Evolutionary conservation across 2,329 filamentous ascomycete genomes (phyloP), one percentile per base, ranked within the genome.

Genomic region (Pseudogymnoascus sp.): DNA sequence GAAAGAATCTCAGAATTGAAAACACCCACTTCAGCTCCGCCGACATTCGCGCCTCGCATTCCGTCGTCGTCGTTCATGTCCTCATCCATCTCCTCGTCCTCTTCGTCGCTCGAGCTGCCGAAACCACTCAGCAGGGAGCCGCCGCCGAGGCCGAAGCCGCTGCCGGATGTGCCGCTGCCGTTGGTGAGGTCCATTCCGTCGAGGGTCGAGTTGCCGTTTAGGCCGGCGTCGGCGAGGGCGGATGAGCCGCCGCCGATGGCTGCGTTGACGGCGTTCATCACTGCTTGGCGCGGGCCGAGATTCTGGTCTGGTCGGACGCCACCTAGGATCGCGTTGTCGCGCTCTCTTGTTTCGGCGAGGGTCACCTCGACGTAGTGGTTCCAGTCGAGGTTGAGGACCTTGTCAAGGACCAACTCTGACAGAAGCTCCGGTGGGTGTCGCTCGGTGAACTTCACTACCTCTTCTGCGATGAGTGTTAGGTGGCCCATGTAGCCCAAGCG

Each of bases 401-500:
- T 91, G 70, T 96, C 90, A 68, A 96, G 81, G 2, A 99, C 92
- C 11, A 84, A 82, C 66, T 91, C 88, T 0, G 92, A 95, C 8
- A 98, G 81, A 19, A 93, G 80, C 77, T 98, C 93, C 0, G 92
- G 90, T 3, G 93, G 90, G 75, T 97, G 91, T 63, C 95, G 87
- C 76, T 97, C 95, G 37, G 92, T 96, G 73, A 99, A 98, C 77
- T 98, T 99, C 73, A 98, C 92, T 16, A 99, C 95, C 76, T 99
- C 95, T 76, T 99, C 95, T 31, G 95, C 93, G 66, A 99, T 97
- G 28, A 99, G 83, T 0, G 95, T 99, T 61, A 99, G 81, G 75
- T 99, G 95, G 2, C 95, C 95, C 93, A 99, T 99, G 78, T 98
- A 99, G 43, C 95, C 95, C 75, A 98, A 87, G 60, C 95, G 89